Conservation (phyloP, 148 eudicot species). For the Suaeda aralocaspica region DNA sequence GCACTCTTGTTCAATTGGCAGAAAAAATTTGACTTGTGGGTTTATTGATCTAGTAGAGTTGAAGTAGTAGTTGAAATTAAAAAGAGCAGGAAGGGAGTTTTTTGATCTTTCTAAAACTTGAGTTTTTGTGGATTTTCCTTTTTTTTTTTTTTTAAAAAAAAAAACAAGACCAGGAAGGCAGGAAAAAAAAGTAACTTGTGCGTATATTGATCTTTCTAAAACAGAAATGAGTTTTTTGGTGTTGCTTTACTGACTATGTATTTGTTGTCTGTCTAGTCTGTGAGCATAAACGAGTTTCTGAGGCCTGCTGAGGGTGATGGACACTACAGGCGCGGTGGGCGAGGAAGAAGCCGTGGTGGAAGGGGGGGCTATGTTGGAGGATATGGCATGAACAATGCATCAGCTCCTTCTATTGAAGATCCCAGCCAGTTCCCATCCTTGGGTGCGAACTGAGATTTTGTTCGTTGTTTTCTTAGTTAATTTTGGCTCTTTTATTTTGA, state of each 20-base stretch:
- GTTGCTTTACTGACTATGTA: neutral
- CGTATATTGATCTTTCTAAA: too few relatives aligned
- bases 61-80: too few relatives aligned
- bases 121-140: too few relatives aligned
- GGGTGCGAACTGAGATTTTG: conserved; percentile 42
- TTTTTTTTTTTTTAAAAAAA: too few relatives aligned
- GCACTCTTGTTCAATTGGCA: too few relatives aligned
- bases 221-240: too few relatives aligned
- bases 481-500: conserved; percentile 23
- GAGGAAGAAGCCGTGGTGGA: conserved; percentile 54
- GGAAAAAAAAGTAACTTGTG: too few relatives aligned
- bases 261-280: conserved; percentile 29
- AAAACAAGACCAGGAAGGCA: too few relatives aligned
- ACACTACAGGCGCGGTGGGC: conserved; percentile 40
- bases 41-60: too few relatives aligned
- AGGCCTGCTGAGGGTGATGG: conserved; percentile 52
- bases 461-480: conserved; percentile 11
- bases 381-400: conserved; percentile 21
- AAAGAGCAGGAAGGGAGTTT: too few relatives aligned
- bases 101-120: too few relatives aligned
- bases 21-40: too few relatives aligned
- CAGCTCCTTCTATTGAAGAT: conserved; percentile 48
- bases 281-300: conserved; percentile 57
- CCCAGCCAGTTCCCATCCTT: conserved; percentile 43
- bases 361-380: conserved; percentile 40